These are phyloP conservation scores for Chaetomium strumarium DNA, from an alignment of 2,329 filamentous ascomycete species.

Conservation along the genomic window DNA sequence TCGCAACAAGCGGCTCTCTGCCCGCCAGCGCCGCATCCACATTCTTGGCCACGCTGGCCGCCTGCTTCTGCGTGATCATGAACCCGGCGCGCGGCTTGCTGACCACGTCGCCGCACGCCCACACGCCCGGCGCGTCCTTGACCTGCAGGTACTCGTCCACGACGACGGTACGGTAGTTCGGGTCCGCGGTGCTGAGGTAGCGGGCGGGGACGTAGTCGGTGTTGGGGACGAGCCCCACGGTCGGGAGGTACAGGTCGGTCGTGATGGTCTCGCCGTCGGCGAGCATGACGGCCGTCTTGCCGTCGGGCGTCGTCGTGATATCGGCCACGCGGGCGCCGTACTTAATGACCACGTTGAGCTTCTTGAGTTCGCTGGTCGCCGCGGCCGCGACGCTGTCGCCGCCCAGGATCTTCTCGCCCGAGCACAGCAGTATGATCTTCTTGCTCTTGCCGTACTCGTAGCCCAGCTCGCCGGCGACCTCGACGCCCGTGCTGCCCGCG, in stretches of 20 bases:
- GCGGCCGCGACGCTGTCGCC: conserved; percentile 39
- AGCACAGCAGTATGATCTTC: conserved; percentile 43
- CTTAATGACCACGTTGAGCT: conserved; percentile 46
- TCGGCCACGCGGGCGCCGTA: conserved; percentile 37
- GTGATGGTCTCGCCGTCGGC: conserved; percentile 40
- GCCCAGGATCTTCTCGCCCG: conserved; percentile 36
- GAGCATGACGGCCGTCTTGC: conserved; percentile 45
- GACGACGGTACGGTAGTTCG: conserved; percentile 37
- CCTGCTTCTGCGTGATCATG: conserved; percentile 45
- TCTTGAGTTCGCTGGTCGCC: conserved; percentile 45
- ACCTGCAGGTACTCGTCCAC: conserved; percentile 49
- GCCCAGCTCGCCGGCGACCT: conserved; percentile 49
- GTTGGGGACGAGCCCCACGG: conserved; percentile 51
- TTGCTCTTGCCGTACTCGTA: conserved; percentile 45
- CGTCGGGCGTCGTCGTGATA: conserved; percentile 30
- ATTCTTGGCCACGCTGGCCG: conserved; percentile 48
- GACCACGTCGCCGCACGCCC: conserved; percentile 50
- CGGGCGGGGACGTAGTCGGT: conserved; percentile 44
- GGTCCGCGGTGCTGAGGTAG: conserved; percentile 35
- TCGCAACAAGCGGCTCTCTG: conserved; percentile 39
- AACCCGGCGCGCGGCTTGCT: conserved; percentile 43
- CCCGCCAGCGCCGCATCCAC: conserved; percentile 43
- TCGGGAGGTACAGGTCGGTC: conserved; percentile 47
- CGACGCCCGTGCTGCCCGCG: conserved; percentile 51
- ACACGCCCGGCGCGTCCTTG: conserved; percentile 39